Conservation (phyloP, 768 basidiomycete species). For the Calocera viscosa region DNA sequence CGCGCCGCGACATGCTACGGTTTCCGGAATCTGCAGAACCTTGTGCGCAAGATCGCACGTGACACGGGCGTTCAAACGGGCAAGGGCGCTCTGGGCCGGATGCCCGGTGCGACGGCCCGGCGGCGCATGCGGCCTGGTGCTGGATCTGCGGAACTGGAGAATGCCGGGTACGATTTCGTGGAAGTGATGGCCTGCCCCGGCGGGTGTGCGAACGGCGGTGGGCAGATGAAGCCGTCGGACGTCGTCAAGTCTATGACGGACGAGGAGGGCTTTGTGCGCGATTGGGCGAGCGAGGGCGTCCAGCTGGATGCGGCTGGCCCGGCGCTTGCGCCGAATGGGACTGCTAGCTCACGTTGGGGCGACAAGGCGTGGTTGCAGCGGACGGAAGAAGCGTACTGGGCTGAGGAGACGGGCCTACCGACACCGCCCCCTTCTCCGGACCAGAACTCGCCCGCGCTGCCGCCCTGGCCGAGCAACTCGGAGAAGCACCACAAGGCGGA, state of each 20-base stretch:
- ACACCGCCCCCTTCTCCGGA: constrained; percentile 38
- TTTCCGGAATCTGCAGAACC: constrained; percentile 91
- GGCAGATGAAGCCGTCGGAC: constrained; percentile 43
- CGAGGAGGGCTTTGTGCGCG: constrained; percentile 53
- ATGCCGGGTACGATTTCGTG: constrained; percentile 64
- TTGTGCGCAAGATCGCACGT: constrained; percentile 84
- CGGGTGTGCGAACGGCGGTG: constrained; percentile 95
- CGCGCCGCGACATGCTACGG: constrained; percentile 94
- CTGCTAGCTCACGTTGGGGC: constrained; percentile 50
- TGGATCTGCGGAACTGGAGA: not conserved
- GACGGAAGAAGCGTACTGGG: constrained; percentile 80
- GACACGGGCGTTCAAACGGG: constrained; percentile 64
- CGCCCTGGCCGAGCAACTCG: constrained; percentile 4
- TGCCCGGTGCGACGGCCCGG: constrained; percentile 22
- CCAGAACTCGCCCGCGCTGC: not conserved
- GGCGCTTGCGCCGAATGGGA: not conserved
- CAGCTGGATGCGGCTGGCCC: constrained; percentile 21
- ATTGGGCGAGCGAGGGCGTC: constrained; percentile 50
- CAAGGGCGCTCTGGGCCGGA: constrained; percentile 51
- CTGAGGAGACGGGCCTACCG: constrained; percentile 26
- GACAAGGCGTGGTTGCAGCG: constrained; percentile 68
- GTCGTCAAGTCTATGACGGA: constrained; percentile 27
- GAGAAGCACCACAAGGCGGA: constrained; percentile 25
- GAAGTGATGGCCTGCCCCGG: constrained; percentile 99
- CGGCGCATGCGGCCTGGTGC: constrained; percentile 22